These are phyloP conservation scores for Spathaspora gorwiae DNA, from an alignment of 805 yeast species.

Conservation along the genomic window DNA sequence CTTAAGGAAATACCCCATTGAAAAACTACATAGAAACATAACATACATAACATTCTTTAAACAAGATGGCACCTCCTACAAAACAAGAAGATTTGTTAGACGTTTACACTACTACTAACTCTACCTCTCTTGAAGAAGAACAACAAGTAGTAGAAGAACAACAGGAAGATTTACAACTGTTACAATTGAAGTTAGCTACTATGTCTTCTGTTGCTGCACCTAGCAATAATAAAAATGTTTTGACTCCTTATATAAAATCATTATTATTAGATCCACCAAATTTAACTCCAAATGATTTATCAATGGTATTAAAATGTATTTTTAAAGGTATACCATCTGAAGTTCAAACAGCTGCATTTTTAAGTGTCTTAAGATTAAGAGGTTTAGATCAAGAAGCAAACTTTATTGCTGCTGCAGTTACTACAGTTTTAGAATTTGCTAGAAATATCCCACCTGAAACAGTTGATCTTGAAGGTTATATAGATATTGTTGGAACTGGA, in stretches of 20 bases:
- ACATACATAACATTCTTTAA: too few species aligned
- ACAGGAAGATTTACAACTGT: background rate
- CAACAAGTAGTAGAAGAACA: background rate
- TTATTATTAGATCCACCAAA: conserved; percentile 57
- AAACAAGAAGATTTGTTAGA: too few species aligned
- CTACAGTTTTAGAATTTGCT: conserved; percentile 64
- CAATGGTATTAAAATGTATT: conserved; percentile 56
- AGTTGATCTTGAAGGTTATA: conserved; percentile 49
- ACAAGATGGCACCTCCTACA: too few species aligned
- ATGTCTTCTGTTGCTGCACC: background rate
- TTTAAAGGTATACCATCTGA: conserved; percentile 60
- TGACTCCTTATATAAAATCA: conserved; percentile 61
- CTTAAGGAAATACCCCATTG: too few species aligned
- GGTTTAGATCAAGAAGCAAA: conserved; percentile 79
- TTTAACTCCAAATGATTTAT: conserved; percentile 60
- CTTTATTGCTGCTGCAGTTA: conserved; percentile 81
- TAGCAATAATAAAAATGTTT: conserved; percentile 18
- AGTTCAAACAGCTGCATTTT: conserved; percentile 71
- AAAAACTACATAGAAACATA: too few species aligned
- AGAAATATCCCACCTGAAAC: conserved; percentile 43
- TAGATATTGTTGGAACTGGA: conserved; percentile 97
- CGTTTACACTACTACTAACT: too few species aligned
- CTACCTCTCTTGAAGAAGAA: too few species aligned
- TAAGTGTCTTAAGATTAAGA: conserved; percentile 68
- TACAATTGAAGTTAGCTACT: background rate